Percentiles rank a stretch among this genome's conserved stretches.
phyloP scores from a whole-genome alignment of 2,329 filamentous ascomycete genomes.

The Verticillium alfalfae region DNA sequence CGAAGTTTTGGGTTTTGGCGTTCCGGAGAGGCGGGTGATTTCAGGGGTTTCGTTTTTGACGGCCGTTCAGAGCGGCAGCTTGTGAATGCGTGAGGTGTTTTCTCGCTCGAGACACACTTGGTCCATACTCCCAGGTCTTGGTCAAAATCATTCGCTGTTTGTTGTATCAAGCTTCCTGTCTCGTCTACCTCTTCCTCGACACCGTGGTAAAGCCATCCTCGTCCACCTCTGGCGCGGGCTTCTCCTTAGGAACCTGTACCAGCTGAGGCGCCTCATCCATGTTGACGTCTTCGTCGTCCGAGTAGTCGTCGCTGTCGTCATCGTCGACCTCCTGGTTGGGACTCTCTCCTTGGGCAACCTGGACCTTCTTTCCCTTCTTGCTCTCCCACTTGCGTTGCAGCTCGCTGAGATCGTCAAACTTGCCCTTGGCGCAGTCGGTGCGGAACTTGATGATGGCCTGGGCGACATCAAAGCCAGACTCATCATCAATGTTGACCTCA shows the following conservation, averaged over 20 bases:
- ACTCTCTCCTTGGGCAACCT: background rate
- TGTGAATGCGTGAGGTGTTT: slow-evolving; percentile 1
- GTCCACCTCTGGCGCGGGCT: slow-evolving; percentile 65
- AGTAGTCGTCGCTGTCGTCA: slow-evolving; percentile 59
- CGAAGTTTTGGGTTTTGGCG: background rate
- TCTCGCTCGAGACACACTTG: slow-evolving; percentile 6
- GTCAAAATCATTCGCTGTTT: background rate
- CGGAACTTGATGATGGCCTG: slow-evolving; percentile 64
- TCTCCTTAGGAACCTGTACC: slow-evolving; percentile 54
- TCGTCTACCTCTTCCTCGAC: slow-evolving; percentile 53
- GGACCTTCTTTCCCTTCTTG: slow-evolving; percentile 52
- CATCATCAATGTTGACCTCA: slow-evolving; percentile 87
- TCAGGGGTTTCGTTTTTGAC: slow-evolving; percentile 2
- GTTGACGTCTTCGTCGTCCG: slow-evolving; percentile 53
- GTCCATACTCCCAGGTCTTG: background rate
- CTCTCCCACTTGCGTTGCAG: slow-evolving; percentile 60
- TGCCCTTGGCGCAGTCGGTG: slow-evolving; percentile 57
- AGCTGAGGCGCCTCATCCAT: slow-evolving; percentile 66
- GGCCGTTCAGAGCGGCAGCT: slow-evolving; percentile 11
- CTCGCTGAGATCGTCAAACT: slow-evolving; percentile 58
- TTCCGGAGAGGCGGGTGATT: background rate
- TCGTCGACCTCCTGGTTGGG: slow-evolving; percentile 33
- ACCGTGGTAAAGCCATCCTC: slow-evolving; percentile 80
- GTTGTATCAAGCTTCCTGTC: background rate
- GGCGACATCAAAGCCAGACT: slow-evolving; percentile 71